A percentile compares a stretch with the other conserved stretches of the same genome.
Conservation (phyloP, 495 filamentous ascomycete genomes). For the Penicillium macrosclerotiorum region DNA sequence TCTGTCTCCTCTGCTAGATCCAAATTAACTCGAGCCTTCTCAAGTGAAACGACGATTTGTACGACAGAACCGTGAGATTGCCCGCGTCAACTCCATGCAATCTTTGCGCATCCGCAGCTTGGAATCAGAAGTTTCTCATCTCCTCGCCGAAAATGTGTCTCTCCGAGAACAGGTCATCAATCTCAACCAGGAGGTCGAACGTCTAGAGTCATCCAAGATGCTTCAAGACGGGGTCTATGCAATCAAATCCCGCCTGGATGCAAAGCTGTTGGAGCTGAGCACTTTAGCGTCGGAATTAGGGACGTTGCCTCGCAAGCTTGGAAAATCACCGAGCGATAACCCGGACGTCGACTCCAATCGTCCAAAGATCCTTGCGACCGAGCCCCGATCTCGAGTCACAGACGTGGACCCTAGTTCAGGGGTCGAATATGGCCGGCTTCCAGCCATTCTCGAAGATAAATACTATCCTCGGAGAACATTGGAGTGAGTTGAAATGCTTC, state of each 20-base stretch:
- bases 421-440: slow-evolving; percentile 62
- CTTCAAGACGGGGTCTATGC: slow-evolving; percentile 56
- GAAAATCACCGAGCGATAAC: slow-evolving; percentile 17
- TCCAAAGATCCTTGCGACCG: slow-evolving; percentile 16
- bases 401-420: slow-evolving; percentile 11
- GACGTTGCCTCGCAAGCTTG: slow-evolving; percentile 38
- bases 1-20: neutral
- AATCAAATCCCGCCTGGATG: slow-evolving; percentile 67
- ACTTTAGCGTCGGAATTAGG: slow-evolving; percentile 63
- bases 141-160: slow-evolving; percentile 84
- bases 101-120: slow-evolving; percentile 84
- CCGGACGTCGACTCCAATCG: slow-evolving; percentile 13
- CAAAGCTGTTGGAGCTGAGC: slow-evolving; percentile 65
- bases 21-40: slow-evolving; percentile 12
- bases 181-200: slow-evolving; percentile 65
- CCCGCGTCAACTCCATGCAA: slow-evolving; percentile 84
- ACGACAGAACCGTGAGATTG: slow-evolving; percentile 92
- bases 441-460: slow-evolving; percentile 83
- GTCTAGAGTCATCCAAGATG: slow-evolving; percentile 38
- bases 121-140: slow-evolving; percentile 77
- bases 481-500: slow-evolving; percentile 52
- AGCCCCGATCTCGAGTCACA: slow-evolving; percentile 11
- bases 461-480: slow-evolving; percentile 69
- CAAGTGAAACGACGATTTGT: slow-evolving; percentile 83
- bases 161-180: slow-evolving; percentile 76